Percentiles rank a stretch among this genome's conserved stretches.
Evolutionary conservation across 2,329 filamentous ascomycete species (phyloP).

Genomic region (Bertia moriformis): DNA sequence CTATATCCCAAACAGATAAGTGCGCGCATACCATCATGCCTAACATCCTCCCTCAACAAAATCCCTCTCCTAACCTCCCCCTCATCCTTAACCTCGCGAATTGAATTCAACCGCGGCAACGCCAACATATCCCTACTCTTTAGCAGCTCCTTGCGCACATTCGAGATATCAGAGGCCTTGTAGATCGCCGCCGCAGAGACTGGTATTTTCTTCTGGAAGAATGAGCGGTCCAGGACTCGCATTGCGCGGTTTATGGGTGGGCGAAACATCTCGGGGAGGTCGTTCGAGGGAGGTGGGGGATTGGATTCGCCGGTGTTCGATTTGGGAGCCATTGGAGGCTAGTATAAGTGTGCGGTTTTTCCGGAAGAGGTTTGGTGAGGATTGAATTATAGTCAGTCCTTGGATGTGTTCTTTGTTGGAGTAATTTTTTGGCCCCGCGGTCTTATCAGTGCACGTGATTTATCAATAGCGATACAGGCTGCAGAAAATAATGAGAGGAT

Average conservation of each 20-base stretch:
- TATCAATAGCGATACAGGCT: too few relatives aligned
- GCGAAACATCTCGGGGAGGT: not conserved
- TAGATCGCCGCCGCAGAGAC: conserved; percentile 45
- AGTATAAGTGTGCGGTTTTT: too few relatives aligned
- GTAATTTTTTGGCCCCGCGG: too few relatives aligned
- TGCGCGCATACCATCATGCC: conserved; percentile 2
- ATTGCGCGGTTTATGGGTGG: conserved; percentile 9
- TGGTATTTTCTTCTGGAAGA: conserved; percentile 43
- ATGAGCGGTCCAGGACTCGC: conserved; percentile 39
- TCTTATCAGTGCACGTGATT: too few relatives aligned
- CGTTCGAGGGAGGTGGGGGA: too few relatives aligned
- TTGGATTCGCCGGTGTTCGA: too few relatives aligned
- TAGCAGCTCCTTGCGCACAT: conserved; percentile 22
- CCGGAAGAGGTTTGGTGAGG: too few relatives aligned
- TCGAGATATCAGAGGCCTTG: conserved; percentile 40
- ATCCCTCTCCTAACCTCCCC: not conserved
- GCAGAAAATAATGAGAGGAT: too few relatives aligned
- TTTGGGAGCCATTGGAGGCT: too few relatives aligned
- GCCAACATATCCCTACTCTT: not conserved
- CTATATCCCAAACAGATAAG: conserved; percentile 18
- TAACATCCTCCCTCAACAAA: not conserved
- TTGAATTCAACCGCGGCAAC: not conserved
- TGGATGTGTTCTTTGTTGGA: too few relatives aligned
- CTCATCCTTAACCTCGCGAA: not conserved
- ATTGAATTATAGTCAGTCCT: too few relatives aligned